Conservation (phyloP, 1,284 basidiomycete genomes). For the Cutaneotrichosporon sp. region DNA sequence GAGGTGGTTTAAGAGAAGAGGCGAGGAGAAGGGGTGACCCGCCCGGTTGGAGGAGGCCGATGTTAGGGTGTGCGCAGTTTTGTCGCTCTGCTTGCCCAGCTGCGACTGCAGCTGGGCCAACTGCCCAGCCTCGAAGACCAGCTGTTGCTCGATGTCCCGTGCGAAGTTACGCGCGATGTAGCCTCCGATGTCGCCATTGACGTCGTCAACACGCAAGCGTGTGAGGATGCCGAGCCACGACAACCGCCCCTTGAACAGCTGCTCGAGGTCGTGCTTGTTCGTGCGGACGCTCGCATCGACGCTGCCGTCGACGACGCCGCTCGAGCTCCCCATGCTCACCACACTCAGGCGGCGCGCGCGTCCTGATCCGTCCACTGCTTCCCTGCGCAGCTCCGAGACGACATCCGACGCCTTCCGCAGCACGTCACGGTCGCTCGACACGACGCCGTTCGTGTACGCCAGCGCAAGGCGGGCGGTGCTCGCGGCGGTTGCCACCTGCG, state of each 20-base stretch:
- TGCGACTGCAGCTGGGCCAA: slow-evolving; percentile 62
- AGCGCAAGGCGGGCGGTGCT: slow-evolving; percentile 27
- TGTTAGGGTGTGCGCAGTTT: slow-evolving; percentile 36
- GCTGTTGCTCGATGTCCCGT: slow-evolving; percentile 67
- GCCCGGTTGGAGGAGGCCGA: slow-evolving; percentile 41
- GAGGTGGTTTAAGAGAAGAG: slow-evolving; percentile 68
- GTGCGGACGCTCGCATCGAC: slow-evolving; percentile 57
- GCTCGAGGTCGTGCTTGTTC: slow-evolving; percentile 59
- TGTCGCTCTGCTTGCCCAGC: slow-evolving; percentile 57
- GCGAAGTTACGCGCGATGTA: slow-evolving; percentile 66
- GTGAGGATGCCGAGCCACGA: slow-evolving; percentile 69
- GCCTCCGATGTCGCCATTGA: slow-evolving; percentile 61
- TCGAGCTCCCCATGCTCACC: slow-evolving; percentile 36
- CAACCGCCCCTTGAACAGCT: slow-evolving; percentile 59
- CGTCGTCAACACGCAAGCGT: slow-evolving; percentile 65
- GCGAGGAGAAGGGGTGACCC: slow-evolving; percentile 61
- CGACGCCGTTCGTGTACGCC: slow-evolving; percentile 28
- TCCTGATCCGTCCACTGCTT: slow-evolving; percentile 28
- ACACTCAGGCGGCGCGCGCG: slow-evolving; percentile 39
- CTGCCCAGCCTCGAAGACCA: slow-evolving; percentile 69
- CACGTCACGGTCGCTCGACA: slow-evolving; percentile 32
- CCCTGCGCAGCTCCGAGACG: slow-evolving; percentile 22
- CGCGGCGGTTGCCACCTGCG: slow-evolving; percentile 31
- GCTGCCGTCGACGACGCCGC: slow-evolving; percentile 57
- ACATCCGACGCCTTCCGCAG: slow-evolving; percentile 24